These are phyloP conservation scores for Priceomyces fermenticarens DNA, from an alignment of 805 yeast species.

Conservation along the genomic window DNA sequence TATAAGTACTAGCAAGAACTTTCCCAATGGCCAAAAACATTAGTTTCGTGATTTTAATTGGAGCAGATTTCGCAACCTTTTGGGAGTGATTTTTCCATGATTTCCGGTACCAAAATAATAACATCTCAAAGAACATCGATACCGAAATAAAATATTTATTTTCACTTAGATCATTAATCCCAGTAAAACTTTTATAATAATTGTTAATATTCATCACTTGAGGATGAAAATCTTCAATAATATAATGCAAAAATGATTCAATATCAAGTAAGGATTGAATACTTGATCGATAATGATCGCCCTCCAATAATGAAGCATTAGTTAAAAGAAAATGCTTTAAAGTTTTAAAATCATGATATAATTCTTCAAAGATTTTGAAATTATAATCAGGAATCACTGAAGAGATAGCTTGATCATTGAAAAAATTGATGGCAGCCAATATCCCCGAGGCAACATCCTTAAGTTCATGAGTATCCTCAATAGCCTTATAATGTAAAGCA, in stretches of 20 bases:
- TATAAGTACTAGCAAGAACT: conserved; percentile 26
- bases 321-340: conserved; percentile 23
- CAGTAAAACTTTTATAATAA: conserved; percentile 16
- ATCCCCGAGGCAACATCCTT: conserved; percentile 19
- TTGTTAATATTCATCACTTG: conserved; percentile 22
- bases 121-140: conserved; percentile 28
- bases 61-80: conserved; percentile 24
- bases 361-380: conserved; percentile 24
- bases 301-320: conserved; percentile 5
- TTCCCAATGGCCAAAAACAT: conserved; percentile 35
- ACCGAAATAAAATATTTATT: conserved; percentile 26
- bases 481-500: conserved; percentile 23
- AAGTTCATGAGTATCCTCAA: conserved; percentile 16
- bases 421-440: conserved; percentile 14
- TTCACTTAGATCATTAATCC: conserved; percentile 11
- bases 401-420: conserved; percentile 20
- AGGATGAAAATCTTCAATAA: conserved; percentile 26
- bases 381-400: conserved; percentile 32
- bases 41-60: conserved; percentile 31
- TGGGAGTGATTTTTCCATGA: conserved; percentile 27
- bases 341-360: conserved; percentile 20
- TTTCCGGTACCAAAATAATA: conserved; percentile 33
- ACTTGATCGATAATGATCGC: conserved; percentile 3
- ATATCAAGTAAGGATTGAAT: conserved; percentile 18
- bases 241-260: conserved; percentile 24